Evolutionary conservation across 139 green algal genomes (phyloP), one percentile per base, ranked within the genome.

Genomic region (Chlorella sp.): DNA sequence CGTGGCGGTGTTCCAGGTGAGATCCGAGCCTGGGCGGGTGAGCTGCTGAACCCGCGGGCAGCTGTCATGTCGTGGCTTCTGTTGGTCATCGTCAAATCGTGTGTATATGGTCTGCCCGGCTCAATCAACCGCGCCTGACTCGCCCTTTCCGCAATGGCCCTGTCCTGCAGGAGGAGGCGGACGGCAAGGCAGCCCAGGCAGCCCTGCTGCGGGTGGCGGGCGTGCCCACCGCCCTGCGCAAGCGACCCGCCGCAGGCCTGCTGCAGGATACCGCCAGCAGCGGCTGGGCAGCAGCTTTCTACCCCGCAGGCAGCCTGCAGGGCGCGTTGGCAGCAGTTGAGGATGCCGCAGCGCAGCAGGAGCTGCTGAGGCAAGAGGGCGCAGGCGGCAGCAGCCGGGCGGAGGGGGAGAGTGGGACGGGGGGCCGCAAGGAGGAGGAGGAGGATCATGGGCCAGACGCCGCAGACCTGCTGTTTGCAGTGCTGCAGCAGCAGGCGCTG

Each of bases 401-500:
- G 36, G 54, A 11, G 28, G 44, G 9, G 4, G 72, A 30, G 17
- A n/a, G 2, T 3, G 36, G 30, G 43, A 44, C 40, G 30, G 77
- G 60, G 40, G 56, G 56, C 14, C 38, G 9, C 11, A 32, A 28
- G 36, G 54, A 19, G 19, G 74, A 46, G 48, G n/a, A 67, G 38
- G 58, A 8, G 2, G 40, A 40, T 40, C 46, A 67, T 40, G 41
- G 0, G 38, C 73, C 22, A 28, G 54, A 81, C 26, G 13, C 54
- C 0, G 22, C 32, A 28, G 58, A 83, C 28, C 26, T 73, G 22
- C 77, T 82, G 54, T 54, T 58, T 43, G 56, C 76, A 0, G 76
- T 56, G 56, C 76, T 82, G 76, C 56, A 73, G 76, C 76, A 70
- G 76, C 76, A 70, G 38, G 76, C 76, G 36, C 38, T 82, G 54